Base-by-base conservation (phyloP, 495 filamentous ascomycete species). In the Podospora australis region DNA sequence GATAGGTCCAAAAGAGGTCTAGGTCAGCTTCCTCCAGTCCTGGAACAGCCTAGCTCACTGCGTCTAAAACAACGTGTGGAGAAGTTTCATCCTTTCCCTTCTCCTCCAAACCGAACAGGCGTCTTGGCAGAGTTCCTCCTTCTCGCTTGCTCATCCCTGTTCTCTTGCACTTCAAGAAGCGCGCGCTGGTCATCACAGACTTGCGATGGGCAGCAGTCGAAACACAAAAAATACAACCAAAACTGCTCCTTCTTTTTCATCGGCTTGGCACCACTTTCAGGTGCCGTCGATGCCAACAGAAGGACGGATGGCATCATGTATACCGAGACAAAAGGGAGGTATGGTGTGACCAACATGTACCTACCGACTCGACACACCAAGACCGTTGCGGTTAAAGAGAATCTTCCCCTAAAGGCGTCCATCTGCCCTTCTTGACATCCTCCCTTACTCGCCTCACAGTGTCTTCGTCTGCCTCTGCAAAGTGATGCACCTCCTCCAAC, bases 401-500 rank as follows among this genome's bases (percentile, higher is more conserved):
- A 19, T 41, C 20, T 2, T 26, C 29, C 6, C 43, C 41, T 26
- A 50, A 45, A 38, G 46, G 51, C 2, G 34, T 43, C 46, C 42
- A 57, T 17, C 52, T 20, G 26, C 51, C 46, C 16, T 17, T 6
- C 26, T 22, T 46, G 29, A 58, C 44, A 38, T 52, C 56, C 17
- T 51, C 36, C 24, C 7, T 38, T 17, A 58, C 52, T 28, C 26
- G 48, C 32, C 9, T 45, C 10, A 36, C 44, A 16, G 40, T 40
- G 6, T 52, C 56, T n/a, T 23, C 13, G 1, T 39, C 23, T 8
- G 39, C 52, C 42, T 48, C 53, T 8, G 26, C 48, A 49, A 56
- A 52, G 28, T 49, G 32, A 11, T 36, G 35, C 10, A 44, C 49
- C 43, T 40, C 32, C 1, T 55, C 38, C 9, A 53, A 6, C 35